These are phyloP conservation scores for Sugiyamaella americana DNA, from an alignment of 805 yeast genomes.

Conservation along the genomic window DNA sequence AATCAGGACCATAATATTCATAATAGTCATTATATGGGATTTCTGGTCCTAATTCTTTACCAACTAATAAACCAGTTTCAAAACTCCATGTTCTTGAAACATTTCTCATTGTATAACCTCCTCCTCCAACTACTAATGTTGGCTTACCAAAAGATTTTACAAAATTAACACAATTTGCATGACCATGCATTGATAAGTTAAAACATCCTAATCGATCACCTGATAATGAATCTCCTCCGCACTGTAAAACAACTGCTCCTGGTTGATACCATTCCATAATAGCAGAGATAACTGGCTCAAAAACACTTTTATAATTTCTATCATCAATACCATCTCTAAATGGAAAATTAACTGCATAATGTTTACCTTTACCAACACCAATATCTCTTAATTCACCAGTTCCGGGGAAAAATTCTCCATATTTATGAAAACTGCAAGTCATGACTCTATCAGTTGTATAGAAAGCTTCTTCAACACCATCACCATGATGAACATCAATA, in stretches of 20 bases:
- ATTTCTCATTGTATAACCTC: constrained; percentile 95
- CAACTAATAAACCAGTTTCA: constrained; percentile 78
- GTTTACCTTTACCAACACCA: constrained; percentile 87
- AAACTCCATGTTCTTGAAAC: constrained; percentile 94
- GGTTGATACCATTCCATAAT: constrained; percentile 89
- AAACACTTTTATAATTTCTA: constrained; percentile 78
- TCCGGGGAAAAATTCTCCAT: constrained; percentile 95
- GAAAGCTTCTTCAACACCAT: constrained; percentile 97
- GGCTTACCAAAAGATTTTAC: constrained; percentile 87
- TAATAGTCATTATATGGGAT: constrained; percentile 92
- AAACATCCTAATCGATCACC: constrained; percentile 93
- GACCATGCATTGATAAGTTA: constrained; percentile 85
- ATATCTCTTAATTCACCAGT: constrained; percentile 88
- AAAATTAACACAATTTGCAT: constrained; percentile 90
- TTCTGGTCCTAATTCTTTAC: constrained; percentile 45
- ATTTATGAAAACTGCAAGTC: constrained; percentile 95
- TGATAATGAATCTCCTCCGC: constrained; percentile 95
- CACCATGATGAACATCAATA: constrained; percentile 95
- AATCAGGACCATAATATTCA: constrained; percentile 97
- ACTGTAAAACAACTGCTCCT: constrained; percentile 87
- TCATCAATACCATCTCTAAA: constrained; percentile 94
- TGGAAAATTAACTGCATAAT: constrained; percentile 87
- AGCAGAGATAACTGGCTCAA: constrained; percentile 62
- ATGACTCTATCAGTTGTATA: constrained; percentile 91
- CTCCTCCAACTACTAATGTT: constrained; percentile 90